These are phyloP conservation scores for Effrenium voratum DNA, from an alignment of 73 alveolate species.

Conservation along the genomic window DNA sequence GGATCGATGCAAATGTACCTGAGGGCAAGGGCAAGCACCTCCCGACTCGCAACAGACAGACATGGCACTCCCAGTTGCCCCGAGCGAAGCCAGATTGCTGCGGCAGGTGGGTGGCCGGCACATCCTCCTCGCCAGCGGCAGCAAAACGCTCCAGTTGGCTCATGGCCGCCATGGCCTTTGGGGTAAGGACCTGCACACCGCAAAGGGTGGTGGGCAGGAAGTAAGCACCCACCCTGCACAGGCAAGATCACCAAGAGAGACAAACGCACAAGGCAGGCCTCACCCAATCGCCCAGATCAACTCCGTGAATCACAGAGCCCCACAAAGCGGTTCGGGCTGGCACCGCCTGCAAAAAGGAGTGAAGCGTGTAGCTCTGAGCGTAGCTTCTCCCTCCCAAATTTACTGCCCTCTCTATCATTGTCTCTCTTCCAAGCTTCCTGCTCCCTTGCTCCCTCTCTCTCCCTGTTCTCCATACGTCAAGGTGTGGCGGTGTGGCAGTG, in stretches of 20 bases:
- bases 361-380: no score
- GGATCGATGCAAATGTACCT: conserved; percentile 86
- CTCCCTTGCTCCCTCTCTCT: no score
- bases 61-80: conserved; percentile 79
- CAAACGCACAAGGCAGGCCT: neutral
- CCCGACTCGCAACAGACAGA: neutral
- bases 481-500: no score
- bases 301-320: conserved; percentile 66
- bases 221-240: conserved; percentile 79
- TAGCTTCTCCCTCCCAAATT: no score
- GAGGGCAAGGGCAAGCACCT: neutral
- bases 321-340: conserved; percentile 76
- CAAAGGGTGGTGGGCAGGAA: conserved; percentile 28
- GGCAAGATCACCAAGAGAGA: neutral
- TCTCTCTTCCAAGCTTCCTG: no score
- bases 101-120: conserved; percentile 49
- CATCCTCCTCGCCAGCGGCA: conserved; percentile 17
- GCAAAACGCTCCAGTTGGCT: neutral
- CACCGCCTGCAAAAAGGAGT: neutral
- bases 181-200: conserved; percentile 62
- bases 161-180: neutral
- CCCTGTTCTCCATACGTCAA: no score
- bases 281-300: conserved; percentile 55
- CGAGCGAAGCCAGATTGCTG: conserved; percentile 67
- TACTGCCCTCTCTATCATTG: no score